Evolutionary conservation across 805 yeast species (phyloP).

Genomic region (Saccharomyces eubayanus): DNA sequence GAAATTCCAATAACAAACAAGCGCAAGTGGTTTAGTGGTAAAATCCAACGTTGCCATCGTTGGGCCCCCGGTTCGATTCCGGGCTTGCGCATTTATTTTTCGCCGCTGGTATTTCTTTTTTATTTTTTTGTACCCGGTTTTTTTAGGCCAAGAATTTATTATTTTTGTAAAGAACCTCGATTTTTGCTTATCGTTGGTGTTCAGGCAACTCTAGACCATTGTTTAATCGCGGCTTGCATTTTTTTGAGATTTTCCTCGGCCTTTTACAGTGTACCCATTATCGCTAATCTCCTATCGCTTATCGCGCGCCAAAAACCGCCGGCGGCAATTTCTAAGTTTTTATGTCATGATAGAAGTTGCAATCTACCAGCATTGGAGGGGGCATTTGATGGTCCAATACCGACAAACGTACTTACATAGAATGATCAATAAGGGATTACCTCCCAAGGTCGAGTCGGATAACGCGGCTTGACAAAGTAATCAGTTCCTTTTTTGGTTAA

Average conservation of each 20-base stretch:
- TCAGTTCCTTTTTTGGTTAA: background rate
- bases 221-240: background rate
- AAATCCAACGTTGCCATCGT: background rate
- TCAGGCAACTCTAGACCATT: background rate
- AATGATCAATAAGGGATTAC: background rate
- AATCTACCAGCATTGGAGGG: background rate
- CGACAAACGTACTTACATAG: background rate
- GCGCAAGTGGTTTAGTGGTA: background rate
- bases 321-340: background rate
- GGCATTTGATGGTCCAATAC: background rate
- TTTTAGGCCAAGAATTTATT: no score
- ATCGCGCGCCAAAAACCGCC: background rate
- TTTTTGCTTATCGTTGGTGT: background rate
- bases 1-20: background rate
- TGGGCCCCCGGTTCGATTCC: background rate
- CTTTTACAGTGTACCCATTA: background rate
- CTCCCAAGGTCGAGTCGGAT: background rate
- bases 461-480: background rate
- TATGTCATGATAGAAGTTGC: background rate
- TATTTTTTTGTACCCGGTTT: background rate
- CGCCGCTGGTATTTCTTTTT: background rate
- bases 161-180: background rate
- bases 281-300: background rate
- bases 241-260: background rate
- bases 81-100: background rate